Base-by-base conservation (phyloP, 345 rosid genomes). In the Nephelium lappaceum region DNA sequence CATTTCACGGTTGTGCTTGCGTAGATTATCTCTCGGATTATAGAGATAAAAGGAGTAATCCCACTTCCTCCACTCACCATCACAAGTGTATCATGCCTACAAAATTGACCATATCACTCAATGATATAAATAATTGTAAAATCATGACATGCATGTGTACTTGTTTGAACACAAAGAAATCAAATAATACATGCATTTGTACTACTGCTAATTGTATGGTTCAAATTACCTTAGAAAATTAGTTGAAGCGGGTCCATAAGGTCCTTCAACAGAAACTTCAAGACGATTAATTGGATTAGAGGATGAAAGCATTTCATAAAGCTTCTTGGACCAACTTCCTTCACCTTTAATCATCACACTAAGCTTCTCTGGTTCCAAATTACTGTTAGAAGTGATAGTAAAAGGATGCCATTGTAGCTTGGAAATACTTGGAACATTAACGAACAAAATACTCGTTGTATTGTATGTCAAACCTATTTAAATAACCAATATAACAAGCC, bases 21-120 rank as follows among this genome's bases (percentile, higher is more conserved):
- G 38, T 80, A 86, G 36, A 91, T 85, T 31, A 90, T 77, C 66
- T 93, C 94, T 66, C 95, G 85, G 15, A 89, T 84, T 69, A 95
- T 53, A n/a, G 99, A 92, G 69, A 93, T 86, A 82, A 91, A 92
- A 2, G 99, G 97, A 25, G 97, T 89, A 5, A 95, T 91, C 8
- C 97, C 98, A 78, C 97, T 95, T 58, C 98, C 98, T 85, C 98
- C 99, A 24, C 98, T 88, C 79, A 93, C 89, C 96, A 93, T 87
- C 70, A 93, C 93, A 15, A 93, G 84, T 38, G 77, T 84, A 19
- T 89, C 95, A 58, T 93, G 91, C 91, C 97, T 94, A 67, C 65
- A 62, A 69, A 69, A 63, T 12, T 15, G 11, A 49, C 16, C 47
- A 31, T 42, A 14, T 71, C 41, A 39, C 16, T 19, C 19, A 45